Conservation (phyloP, 78 protist genomes). For the Abeoforma whisleri region DNA sequence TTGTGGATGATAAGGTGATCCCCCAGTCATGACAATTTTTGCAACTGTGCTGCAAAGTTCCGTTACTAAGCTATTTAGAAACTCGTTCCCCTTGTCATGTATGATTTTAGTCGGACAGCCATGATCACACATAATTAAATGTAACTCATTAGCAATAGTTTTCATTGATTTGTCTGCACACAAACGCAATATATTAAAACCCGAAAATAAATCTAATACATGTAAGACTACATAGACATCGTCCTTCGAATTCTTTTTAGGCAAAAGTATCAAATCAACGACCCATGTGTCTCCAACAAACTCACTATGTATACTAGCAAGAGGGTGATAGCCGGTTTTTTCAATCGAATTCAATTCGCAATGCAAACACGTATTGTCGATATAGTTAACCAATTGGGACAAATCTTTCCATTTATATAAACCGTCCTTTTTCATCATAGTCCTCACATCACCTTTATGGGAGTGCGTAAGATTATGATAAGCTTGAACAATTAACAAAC, state of each 20-base stretch:
- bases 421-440: not conserved
- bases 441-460: not conserved
- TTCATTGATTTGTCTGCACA: too few species aligned
- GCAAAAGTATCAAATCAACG: not conserved
- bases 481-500: not conserved
- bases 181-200: not conserved
- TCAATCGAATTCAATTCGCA: not conserved
- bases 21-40: not conserved
- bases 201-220: not conserved
- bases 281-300: not conserved
- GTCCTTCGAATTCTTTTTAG: too few species aligned
- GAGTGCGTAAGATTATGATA: not conserved
- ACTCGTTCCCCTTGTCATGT: not conserved
- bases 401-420: not conserved
- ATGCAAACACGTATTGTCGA: not conserved
- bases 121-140: not conserved
- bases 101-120: not conserved
- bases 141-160: not conserved
- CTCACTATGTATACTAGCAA: not conserved
- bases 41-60: not conserved
- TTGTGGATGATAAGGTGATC: not conserved
- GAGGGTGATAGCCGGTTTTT: not conserved
- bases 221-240: not conserved
- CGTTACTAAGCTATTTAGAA: not conserved
- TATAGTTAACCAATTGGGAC: not conserved